Base-by-base conservation (phyloP, 1,284 basidiomycete species). In the Leccinum angustisporum region DNA sequence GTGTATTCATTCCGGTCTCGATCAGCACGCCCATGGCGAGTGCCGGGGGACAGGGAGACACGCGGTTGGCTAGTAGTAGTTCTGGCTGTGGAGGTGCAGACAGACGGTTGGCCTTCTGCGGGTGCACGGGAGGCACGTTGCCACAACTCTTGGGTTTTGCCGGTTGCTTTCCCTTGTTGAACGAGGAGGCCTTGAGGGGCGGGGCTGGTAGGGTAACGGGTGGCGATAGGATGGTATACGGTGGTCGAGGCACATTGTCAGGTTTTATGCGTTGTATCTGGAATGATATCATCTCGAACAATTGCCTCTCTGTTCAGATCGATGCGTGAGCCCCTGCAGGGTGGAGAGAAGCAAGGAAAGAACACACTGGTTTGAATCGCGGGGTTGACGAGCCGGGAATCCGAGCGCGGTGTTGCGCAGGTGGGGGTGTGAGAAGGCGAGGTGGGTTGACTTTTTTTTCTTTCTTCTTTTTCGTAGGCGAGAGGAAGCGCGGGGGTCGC, bases 291-390 rank as follows among this genome's bases (percentile, higher is more conserved):
- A 27, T 27, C 25, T 27, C 25, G 25, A 27, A 27, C 25, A 27
- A 27, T 27, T 27, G 87, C 73, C 95, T 92, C 78, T 96, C 93
- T 95, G 51, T 48, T 48, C 18, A 25, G 21, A 8, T 25, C 21
- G 11, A 18, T 13, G 48, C 25, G 14, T 50, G 48, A 50, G 48
- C 13, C 25, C 27, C 48, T 50, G 48, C 25, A 61, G n/a, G 31
- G 38, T 53, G n/a, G 40, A 54, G 43, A 25, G 55, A 54, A 27
- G 48, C 48, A 50, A 27, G 21, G 25, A 8, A 54, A 30, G 16
- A 18, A 83, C 91, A 74, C 70, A 95, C 94, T 95, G 61, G 88
- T 92, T 76, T 85, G 88, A 69, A 97, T 87, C 27, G 80, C 76
- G 1, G 86, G 80, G 72, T 95, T 91, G 59, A 92, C 73, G 13